Evolutionary conservation across 2,329 filamentous ascomycete species (phyloP), one percentile per base, ranked within the genome.

Genomic region (Talaromyces sp.): DNA sequence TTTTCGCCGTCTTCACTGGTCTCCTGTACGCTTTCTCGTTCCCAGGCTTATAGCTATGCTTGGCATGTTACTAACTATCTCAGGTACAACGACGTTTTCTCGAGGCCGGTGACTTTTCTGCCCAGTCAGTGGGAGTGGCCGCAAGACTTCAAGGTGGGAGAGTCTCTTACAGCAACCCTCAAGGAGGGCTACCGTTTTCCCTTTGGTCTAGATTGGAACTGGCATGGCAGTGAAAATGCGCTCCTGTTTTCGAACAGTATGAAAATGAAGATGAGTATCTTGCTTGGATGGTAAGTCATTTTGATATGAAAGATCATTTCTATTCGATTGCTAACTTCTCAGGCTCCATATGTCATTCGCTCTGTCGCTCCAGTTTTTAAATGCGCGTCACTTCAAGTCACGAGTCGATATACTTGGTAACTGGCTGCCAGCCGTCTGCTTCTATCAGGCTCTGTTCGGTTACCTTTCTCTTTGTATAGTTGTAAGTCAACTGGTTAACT

Each of bases 191-290:
- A 97, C 75, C 88, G 91, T 47, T 99, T 97, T 72, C 93, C 95
- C 14, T 96, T 99, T 69, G 94, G 94, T 63, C 77, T 99, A 55
- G 94, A 99, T 70, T 96, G 88, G 86, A 89, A 88, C 68, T 99
- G 94, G 94, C 95, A 99, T 72, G 91, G 89, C 55, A 89, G 91
- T 11, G 93, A 97, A 67, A 99, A 99, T 67, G 89, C 95, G 56
- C 82, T 99, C 17, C 83, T 99, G 45, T 99, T 99, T 78, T 89
- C 86, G 72, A 99, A 99, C 87, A 95, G 90, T 75, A 95, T 94
- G 83, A 99, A 99, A 86, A 99, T 99, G 94, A 99, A 99, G 82
- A 89, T 99, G 77, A 95, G 90, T 79, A 97, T 99, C 70, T 85
- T 99, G 62, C 83, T 99, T 61, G 94, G 95, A 73, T 99, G 95